A percentile compares a stretch with the other conserved stretches of the same genome.
Evolutionary conservation across 2,329 filamentous ascomycete genomes (phyloP).

Genomic region (Laburnicola sp.): DNA sequence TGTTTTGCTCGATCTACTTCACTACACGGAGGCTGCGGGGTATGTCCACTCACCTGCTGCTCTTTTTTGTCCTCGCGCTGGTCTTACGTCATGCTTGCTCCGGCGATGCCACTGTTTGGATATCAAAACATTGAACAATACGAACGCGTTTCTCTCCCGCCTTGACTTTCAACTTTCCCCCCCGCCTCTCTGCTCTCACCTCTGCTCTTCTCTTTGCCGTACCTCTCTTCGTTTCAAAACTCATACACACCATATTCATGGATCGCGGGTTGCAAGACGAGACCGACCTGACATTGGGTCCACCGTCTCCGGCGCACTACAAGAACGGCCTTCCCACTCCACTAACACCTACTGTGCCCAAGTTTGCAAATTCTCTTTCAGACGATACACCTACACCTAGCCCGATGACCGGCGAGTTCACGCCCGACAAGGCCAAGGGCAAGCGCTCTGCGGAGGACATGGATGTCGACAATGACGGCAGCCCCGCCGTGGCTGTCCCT

Average conservation of each 20-base stretch:
- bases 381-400: neutral
- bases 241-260: neutral
- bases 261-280: neutral
- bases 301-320: neutral
- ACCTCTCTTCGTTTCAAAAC: neutral
- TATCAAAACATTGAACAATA: no score
- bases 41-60: no score
- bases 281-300: no score
- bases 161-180: no score
- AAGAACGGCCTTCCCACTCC: neutral
- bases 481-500: neutral
- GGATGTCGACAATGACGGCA: neutral
- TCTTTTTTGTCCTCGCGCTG: no score
- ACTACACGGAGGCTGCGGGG: neutral
- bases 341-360: neutral
- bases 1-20: neutral
- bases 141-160: no score
- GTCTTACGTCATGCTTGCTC: no score
- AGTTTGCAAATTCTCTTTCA: neutral
- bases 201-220: neutral
- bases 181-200: neutral
- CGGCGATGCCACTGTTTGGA: no score
- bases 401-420: conserved; percentile 8
- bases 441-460: conserved; percentile 26
- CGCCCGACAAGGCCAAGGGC: conserved; percentile 17